Conservation (phyloP, 106 monocot genomes). For the Narthecium ossifragum region DNA sequence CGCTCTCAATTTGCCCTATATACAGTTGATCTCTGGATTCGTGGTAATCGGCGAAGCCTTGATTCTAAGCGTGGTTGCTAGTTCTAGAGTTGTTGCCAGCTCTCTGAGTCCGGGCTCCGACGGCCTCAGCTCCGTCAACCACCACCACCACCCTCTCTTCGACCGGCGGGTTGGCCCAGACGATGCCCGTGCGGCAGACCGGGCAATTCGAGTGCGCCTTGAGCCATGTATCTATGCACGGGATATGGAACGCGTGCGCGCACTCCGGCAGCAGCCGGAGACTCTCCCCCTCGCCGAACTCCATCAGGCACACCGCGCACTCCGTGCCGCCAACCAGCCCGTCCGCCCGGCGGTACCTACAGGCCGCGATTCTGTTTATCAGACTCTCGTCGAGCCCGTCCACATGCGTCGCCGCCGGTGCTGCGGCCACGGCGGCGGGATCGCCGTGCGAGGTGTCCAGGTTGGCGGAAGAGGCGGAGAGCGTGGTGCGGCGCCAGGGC, state of each 20-base stretch:
- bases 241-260: constrained; percentile 37
- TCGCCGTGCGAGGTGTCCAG: too few species aligned
- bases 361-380: constrained; percentile 16
- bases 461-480: too few species aligned
- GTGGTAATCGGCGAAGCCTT: too few species aligned
- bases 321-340: constrained; percentile 23
- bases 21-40: too few species aligned
- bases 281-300: constrained; percentile 34
- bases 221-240: constrained; percentile 57
- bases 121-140: neutral
- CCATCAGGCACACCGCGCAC: constrained; percentile 42
- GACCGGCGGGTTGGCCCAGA: neutral
- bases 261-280: constrained; percentile 46
- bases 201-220: constrained; percentile 48
- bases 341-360: constrained; percentile 26
- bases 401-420: neutral
- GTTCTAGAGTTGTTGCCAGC: too few species aligned
- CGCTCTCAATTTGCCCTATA: too few species aligned
- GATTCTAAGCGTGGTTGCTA: too few species aligned
- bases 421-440: neutral
- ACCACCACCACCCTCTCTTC: neutral
- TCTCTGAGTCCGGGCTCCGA: neutral
- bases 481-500: too few species aligned
- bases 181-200: constrained; percentile 34
- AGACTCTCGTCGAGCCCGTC: constrained; percentile 19